Base-by-base conservation (phyloP, 2,329 filamentous ascomycete species). In the Epichloe gansuensis region DNA sequence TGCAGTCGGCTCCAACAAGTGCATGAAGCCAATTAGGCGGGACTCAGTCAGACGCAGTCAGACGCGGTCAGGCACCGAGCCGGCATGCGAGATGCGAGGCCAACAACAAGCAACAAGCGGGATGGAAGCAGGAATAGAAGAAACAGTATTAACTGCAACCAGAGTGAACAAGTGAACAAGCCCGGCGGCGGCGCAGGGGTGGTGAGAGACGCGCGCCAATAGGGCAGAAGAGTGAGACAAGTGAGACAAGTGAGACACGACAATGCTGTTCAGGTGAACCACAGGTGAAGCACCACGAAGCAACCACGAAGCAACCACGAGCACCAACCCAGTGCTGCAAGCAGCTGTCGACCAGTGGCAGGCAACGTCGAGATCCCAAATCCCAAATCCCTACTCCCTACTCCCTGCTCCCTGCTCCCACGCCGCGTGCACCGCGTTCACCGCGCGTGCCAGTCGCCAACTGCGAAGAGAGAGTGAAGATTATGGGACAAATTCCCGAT, bases 11-110 rank as follows among this genome's bases (percentile, higher is more conserved):
- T 37, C 49, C 39, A 49, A 46, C 39, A 49, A 46, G 35, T 50
- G 50, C 49, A 51, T 51, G 39, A 54, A 48, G 23, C 52, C 48
- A 52, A 46, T 52, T 25, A 50, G 50, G 39, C 41, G 50, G 46
- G 46, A 41, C 23, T 17, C 42, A 35, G 45, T 23, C 31, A 35
- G 45, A 31, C 45, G 35, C 31, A 21, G 17, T 21, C 17, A 21
- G 17, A 31, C 28, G n/a, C 42, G 28, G 51, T 28, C 51, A 53
- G 41, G 51, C 53, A 52, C 46, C 52, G 46, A 45, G 39, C 42
- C 41, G 21, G 11, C n/a, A 38, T 17, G 38, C 25, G 46, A 45
- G 38, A 38, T 17, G 38, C 25, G 46, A 45, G 38, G 31, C 34
- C 8, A 31, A 31, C 28, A 11, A 31, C 8, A 31, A 11, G 28